Evolutionary conservation across 805 yeast species (phyloP), one percentile per base, ranked within the genome.

Genomic region (Kodamaea laetipori): DNA sequence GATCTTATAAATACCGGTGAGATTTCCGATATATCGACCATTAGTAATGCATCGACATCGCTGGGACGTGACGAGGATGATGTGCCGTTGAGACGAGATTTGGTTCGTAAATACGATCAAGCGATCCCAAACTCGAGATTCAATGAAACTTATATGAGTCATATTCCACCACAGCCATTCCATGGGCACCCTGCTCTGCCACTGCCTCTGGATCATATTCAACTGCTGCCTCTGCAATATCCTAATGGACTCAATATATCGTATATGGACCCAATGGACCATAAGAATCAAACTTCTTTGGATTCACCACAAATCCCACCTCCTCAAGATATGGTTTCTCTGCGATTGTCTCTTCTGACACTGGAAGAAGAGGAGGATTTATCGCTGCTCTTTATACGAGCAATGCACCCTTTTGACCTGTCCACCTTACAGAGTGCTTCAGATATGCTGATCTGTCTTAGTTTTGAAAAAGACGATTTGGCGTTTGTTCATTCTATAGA

Each of bases 401-500:
- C 86, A 0, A 59, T 78, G 3, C 86, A 81, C 50, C 64, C 82
- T 0, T 82, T 82, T 55, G 80, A 81, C 51, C 66, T 84, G 0
- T 55, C 75, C 0, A 66, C 86, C 0, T 63, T 85, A 35, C 85
- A 84, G 49, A 72, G 82, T 8, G 76, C 75, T 37, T 78, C 82
- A 19, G 92, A 85, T 57, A 76, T 83, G 5, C 76, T 87, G 0
- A 82, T 86, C 32, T 86, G 95, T 59, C 67, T 86, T 6, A 81
- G 90, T 0, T 86, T 86, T 58, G 76, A 77, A 16, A 79, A 78
- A 49, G 77, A 78, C 49, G 94, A 84, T 53, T 66, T 83, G 38
- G 90, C 88, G 0, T 86, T 85, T 61, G 86, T 86, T 4, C 90
- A 85, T 55, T 77, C 86, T 6, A 78, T 85, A 16, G 94, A 86